phyloP scores from a whole-genome alignment of 768 basidiomycete genomes.

The Hydnum rufescens region DNA sequence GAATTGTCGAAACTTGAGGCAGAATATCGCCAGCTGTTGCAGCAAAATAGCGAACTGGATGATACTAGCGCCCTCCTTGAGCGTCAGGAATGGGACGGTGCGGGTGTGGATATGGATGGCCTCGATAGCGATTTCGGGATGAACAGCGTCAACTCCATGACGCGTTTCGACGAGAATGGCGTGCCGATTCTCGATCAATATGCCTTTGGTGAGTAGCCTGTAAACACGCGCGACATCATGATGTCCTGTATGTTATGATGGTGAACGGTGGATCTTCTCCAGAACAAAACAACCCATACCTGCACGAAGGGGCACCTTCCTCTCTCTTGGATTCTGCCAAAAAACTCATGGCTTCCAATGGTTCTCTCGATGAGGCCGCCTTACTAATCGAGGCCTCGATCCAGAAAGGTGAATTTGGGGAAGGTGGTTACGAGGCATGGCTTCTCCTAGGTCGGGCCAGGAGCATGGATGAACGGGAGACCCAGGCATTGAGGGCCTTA shows the following conservation, averaged over 20 bases:
- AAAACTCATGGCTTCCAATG: constrained; percentile 52
- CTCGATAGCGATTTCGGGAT: constrained; percentile 15
- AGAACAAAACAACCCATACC: constrained; percentile 58
- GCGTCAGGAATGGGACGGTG: constrained; percentile 43
- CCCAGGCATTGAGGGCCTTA: constrained; percentile 61
- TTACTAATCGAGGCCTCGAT: constrained; percentile 83
- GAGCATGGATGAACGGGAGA: constrained; percentile 77
- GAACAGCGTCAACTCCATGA: constrained; percentile 10
- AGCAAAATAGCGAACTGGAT: constrained; percentile 43
- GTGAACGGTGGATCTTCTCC: background rate
- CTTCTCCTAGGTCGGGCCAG: constrained; percentile 76
- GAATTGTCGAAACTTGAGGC: constrained; percentile 68
- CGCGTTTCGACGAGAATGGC: constrained; percentile 44
- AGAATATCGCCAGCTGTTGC: constrained; percentile 64
- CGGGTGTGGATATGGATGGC: constrained; percentile 12
- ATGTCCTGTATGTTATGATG: constrained; percentile 6
- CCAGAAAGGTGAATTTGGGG: constrained; percentile 57
- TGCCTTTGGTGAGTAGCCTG: constrained; percentile 42
- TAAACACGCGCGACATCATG: too few relatives aligned
- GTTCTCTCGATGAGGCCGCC: constrained; percentile 72
- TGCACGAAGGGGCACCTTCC: constrained; percentile 26
- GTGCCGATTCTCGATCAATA: constrained; percentile 56
- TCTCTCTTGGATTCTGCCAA: constrained; percentile 56
- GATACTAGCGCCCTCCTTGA: constrained; percentile 36
- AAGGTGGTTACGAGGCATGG: constrained; percentile 81